These are phyloP conservation scores for Syzygium jambos DNA, from an alignment of 345 rosid species.

Conservation along the genomic window DNA sequence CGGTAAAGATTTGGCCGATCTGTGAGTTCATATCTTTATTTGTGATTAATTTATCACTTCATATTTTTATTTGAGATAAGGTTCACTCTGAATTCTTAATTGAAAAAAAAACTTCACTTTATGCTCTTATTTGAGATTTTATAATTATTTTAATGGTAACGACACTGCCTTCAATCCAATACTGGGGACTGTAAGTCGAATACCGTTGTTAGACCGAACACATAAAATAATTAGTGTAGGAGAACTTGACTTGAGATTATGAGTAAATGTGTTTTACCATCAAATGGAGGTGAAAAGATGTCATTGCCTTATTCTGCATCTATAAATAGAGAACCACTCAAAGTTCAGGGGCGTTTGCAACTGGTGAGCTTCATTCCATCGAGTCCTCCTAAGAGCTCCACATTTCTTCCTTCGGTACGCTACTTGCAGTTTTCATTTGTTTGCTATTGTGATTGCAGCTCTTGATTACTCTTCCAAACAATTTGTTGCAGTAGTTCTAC, in stretches of 20 bases:
- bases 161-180: background rate
- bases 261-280: background rate
- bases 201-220: too few relatives aligned
- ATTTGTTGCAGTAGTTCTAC: background rate
- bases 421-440: background rate
- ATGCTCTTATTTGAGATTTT: background rate
- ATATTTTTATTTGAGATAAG: too few relatives aligned
- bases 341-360: background rate
- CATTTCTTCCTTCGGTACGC: background rate
- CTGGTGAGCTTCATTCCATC: background rate
- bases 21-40: too few relatives aligned
- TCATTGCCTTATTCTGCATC: background rate
- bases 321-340: background rate
- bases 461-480: background rate
- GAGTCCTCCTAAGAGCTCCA: background rate
- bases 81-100: accelerated
- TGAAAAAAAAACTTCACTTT: too few relatives aligned
- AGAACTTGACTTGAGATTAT: background rate
- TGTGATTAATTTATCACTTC: too few relatives aligned
- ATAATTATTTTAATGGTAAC: background rate
- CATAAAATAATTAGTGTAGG: background rate
- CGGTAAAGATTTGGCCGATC: too few relatives aligned
- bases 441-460: background rate
- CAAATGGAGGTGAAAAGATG: background rate
- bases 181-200: too few relatives aligned